Evolutionary conservation across 106 monocot species (phyloP), one percentile per base, ranked within the genome.

Genomic region (Alisma plantagoaquatica): DNA sequence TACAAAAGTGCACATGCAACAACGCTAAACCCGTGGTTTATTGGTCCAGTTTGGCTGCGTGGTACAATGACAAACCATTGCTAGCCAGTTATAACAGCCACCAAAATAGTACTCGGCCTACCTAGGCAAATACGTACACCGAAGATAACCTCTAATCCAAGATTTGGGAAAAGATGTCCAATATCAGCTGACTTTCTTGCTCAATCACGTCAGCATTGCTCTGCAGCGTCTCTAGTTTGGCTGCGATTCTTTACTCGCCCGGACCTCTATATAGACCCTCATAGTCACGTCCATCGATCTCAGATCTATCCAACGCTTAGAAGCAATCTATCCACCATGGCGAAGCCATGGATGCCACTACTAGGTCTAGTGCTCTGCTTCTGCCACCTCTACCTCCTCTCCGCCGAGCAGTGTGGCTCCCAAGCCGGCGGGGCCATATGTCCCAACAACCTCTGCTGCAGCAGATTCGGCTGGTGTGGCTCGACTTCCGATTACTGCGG

Each of bases 391-490:
- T 25, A 21, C 57, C 3, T 27, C 15, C 35, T 58, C 42, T 2
- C 31, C 19, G 57, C 57, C 3, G 24, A 58, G 42, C 57, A 58
- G 41, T 58, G 57, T 24, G 57, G 57, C 1, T 26, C 26, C 16
- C 57, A 58, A 43, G 57, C 57, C 21, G 57, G 57, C 12, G 57
- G 57, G 25, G 57, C 57, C 7, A 20, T 15, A 18, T 58, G 57
- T 27, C 41, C 57, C 22, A 43, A 43, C 0, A 43, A 43, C 3
- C 41, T 58, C n/a, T 58, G 57, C 27, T 58, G 38, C 19, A 58
- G 57, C 27, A 31, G 22, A 10, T 56, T 32, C 21, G 55, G 55
- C 21, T 56, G 33, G 32, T 56, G 55, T 17, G 55, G 55, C 15
- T 22, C 3, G 33, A 56, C 55, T 30, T 31, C 1, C 0, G 18